phyloP scores from a whole-genome alignment of 129 eudicot species.

The Ambrosia artemisiifolia region DNA sequence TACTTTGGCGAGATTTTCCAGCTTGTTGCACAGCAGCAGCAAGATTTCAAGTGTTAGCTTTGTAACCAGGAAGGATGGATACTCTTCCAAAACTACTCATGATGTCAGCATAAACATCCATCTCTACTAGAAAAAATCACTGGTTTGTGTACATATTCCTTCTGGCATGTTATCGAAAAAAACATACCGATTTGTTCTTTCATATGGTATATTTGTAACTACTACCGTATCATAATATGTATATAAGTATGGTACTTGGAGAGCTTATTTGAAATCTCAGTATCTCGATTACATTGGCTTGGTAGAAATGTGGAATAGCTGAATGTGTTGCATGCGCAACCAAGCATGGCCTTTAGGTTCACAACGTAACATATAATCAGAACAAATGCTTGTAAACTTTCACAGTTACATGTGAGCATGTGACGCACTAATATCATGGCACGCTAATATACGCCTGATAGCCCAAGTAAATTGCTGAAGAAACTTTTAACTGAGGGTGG shows the following conservation, averaged over 20 bases:
- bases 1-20: slow-evolving; percentile 49
- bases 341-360: background rate
- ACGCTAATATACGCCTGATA: slow-evolving; percentile 7
- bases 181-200: background rate
- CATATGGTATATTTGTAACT: background rate
- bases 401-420: background rate
- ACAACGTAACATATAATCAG: background rate
- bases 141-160: slow-evolving; percentile 6
- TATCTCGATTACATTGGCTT: background rate
- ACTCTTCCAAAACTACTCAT: slow-evolving; percentile 10
- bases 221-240: background rate
- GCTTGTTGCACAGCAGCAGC: slow-evolving; percentile 43
- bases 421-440: background rate
- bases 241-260: background rate
- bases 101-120: slow-evolving; percentile 42
- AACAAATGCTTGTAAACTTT: background rate
- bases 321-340: background rate
- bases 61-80: background rate
- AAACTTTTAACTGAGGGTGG: slow-evolving; percentile 35
- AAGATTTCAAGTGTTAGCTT: background rate
- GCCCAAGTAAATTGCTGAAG: slow-evolving; percentile 35
- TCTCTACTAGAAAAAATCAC: slow-evolving; percentile 14
- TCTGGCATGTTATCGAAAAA: background rate
- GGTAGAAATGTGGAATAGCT: background rate
- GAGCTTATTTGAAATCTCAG: background rate